These are phyloP conservation scores for Colletotrichum agaves DNA, from an alignment of 2,329 filamentous ascomycete species.

Conservation along the genomic window DNA sequence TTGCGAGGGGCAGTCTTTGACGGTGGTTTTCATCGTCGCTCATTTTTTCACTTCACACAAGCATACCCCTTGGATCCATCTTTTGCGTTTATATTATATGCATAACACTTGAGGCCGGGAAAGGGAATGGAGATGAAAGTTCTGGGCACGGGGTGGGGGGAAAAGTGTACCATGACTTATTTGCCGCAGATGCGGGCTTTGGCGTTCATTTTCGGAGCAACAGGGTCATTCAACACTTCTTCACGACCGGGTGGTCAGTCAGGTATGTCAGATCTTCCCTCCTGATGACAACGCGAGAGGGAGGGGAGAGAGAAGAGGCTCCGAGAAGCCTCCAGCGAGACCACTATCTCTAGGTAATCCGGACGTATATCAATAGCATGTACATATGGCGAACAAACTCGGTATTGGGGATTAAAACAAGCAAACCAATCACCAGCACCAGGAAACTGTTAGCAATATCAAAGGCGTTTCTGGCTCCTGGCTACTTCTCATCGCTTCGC, in stretches of 20 bases:
- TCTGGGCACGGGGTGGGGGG: constrained; percentile 19
- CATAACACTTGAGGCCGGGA: constrained; percentile 26
- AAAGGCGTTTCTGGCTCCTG: background rate
- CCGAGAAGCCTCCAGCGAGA: background rate
- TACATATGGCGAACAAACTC: constrained; percentile 27
- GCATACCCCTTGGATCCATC: constrained; percentile 38
- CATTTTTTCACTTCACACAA: constrained; percentile 33
- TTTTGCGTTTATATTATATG: constrained; percentile 38
- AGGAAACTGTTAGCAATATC: constrained; percentile 9
- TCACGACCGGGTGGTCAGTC: background rate
- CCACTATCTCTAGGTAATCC: constrained; percentile 28
- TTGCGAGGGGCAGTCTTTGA: constrained; percentile 9
- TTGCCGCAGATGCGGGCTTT: constrained; percentile 20
- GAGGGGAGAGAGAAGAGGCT: background rate
- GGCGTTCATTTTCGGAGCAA: constrained; percentile 31
- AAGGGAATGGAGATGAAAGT: constrained; percentile 27
- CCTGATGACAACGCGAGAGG: background rate
- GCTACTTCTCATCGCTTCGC: background rate
- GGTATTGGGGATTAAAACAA: constrained; percentile 7
- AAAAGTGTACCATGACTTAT: constrained; percentile 35
- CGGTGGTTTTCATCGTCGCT: constrained; percentile 21
- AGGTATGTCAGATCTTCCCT: background rate
- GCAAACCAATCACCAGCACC: constrained; percentile 24
- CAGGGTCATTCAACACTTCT: constrained; percentile 2
- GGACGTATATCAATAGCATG: constrained; percentile 29